These are phyloP conservation scores for Colletotrichum sp. DNA, from an alignment of 2,329 filamentous ascomycete genomes.

Conservation along the genomic window DNA sequence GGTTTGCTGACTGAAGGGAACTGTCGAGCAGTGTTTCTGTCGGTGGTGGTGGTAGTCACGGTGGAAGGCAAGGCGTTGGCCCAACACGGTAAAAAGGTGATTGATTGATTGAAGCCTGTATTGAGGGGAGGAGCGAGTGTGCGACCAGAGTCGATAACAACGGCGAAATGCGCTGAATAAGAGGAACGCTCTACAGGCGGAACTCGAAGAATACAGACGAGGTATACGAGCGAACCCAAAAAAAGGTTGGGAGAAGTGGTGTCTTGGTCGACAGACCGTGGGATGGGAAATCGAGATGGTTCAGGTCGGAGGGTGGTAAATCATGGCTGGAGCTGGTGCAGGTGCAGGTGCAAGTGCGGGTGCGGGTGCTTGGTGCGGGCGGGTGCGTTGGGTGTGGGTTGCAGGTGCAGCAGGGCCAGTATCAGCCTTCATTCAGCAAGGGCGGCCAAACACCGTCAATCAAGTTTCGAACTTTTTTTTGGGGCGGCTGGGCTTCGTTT, in stretches of 20 bases:
- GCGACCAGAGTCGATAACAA: not conserved
- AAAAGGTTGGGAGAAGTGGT: not conserved
- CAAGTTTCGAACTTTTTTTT: not conserved
- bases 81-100: not conserved
- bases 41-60: not conserved
- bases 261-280: not conserved
- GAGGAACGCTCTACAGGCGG: not conserved
- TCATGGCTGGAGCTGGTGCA: not conserved
- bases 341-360: not conserved
- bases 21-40: not conserved
- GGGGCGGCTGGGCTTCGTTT: not conserved
- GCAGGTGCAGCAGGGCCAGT: not conserved
- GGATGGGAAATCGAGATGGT: not conserved
- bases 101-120: constrained; percentile 5
- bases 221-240: constrained; percentile 5
- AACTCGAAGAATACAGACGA: constrained; percentile 9
- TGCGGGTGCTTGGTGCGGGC: not conserved
- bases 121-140: not conserved
- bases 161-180: not conserved
- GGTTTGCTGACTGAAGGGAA: not conserved
- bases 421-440: not conserved
- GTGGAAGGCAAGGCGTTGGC: not conserved
- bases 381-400: not conserved
- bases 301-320: not conserved
- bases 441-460: not conserved